These are phyloP conservation scores for Exophiala mesophila DNA, from an alignment of 2,329 filamentous ascomycete genomes.

Conservation along the genomic window DNA sequence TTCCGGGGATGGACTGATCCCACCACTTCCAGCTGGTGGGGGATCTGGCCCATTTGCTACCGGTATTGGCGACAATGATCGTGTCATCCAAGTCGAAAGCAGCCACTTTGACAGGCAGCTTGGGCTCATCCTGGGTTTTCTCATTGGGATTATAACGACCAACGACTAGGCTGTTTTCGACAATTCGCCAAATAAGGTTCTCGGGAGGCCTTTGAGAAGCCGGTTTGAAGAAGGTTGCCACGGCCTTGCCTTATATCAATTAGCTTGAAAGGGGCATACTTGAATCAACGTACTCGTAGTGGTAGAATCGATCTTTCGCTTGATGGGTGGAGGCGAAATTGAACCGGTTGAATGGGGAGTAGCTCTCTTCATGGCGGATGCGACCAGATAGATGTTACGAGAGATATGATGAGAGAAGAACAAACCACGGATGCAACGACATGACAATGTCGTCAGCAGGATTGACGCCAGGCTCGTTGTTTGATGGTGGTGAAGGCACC, in stretches of 20 bases:
- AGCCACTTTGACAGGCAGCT: constrained; percentile 33
- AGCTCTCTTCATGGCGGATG: constrained; percentile 32
- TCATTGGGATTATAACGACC: constrained; percentile 54
- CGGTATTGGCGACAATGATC: constrained; percentile 72
- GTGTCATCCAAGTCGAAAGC: constrained; percentile 68
- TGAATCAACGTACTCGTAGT: constrained; percentile 48
- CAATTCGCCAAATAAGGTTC: constrained; percentile 62
- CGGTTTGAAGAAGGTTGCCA: constrained; percentile 85
- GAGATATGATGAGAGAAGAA: not conserved
- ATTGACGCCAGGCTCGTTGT: not conserved
- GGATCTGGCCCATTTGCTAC: constrained; percentile 68
- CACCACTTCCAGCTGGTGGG: constrained; percentile 93
- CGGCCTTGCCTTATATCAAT: constrained; percentile 42
- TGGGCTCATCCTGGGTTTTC: constrained; percentile 8
- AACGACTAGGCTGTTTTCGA: constrained; percentile 67
- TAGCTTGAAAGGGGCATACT: no score
- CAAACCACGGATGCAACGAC: not conserved
- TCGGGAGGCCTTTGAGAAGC: constrained; percentile 78
- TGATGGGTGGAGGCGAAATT: constrained; percentile 55
- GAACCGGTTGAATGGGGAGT: constrained; percentile 35
- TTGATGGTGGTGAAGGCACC: no score
- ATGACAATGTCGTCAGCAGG: not conserved
- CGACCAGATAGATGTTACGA: not conserved
- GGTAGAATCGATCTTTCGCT: constrained; percentile 50
- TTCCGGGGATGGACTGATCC: constrained; percentile 64